Conservation (phyloP, 805 yeast species). For the Sungouiozyma intestinalis region DNA sequence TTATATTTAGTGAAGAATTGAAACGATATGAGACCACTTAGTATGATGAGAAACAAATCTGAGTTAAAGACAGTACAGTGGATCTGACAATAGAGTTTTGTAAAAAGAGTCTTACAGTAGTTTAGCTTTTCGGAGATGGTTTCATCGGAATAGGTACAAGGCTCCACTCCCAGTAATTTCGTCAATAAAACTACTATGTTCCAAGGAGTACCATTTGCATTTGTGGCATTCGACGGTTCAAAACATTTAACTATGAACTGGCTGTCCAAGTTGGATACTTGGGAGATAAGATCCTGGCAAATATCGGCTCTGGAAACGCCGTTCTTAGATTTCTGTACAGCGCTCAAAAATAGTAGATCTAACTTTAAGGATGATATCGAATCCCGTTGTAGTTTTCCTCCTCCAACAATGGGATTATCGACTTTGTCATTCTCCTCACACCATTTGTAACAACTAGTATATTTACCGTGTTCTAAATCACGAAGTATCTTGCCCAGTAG, state of each 20-base stretch:
- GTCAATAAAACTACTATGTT: slow-evolving; percentile 35
- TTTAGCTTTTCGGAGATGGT: slow-evolving; percentile 15
- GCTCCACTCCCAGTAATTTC: slow-evolving; percentile 20
- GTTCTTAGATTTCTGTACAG: not conserved
- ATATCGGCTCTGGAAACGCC: not conserved
- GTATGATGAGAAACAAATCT: slow-evolving; percentile 38
- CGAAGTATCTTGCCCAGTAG: slow-evolving; percentile 35
- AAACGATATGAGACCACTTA: slow-evolving; percentile 44
- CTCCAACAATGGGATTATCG: not conserved
- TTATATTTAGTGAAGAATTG: slow-evolving; percentile 44
- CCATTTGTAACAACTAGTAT: slow-evolving; percentile 44
- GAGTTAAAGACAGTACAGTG: slow-evolving; percentile 43
- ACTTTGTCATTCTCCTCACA: slow-evolving; percentile 12
- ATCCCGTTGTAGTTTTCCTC: not conserved
- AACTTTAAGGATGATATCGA: not conserved
- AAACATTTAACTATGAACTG: not conserved
- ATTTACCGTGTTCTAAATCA: slow-evolving; percentile 29
- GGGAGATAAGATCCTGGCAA: not conserved
- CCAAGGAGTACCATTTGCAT: not conserved
- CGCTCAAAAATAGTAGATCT: not conserved
- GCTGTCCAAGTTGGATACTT: not conserved
- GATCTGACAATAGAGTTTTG: slow-evolving; percentile 40
- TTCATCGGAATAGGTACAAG: slow-evolving; percentile 14
- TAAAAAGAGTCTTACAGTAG: slow-evolving; percentile 28
- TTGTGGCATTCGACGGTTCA: not conserved